Evolutionary conservation across 345 rosid species (phyloP).

Genomic region (Stellera chamaejasme): DNA sequence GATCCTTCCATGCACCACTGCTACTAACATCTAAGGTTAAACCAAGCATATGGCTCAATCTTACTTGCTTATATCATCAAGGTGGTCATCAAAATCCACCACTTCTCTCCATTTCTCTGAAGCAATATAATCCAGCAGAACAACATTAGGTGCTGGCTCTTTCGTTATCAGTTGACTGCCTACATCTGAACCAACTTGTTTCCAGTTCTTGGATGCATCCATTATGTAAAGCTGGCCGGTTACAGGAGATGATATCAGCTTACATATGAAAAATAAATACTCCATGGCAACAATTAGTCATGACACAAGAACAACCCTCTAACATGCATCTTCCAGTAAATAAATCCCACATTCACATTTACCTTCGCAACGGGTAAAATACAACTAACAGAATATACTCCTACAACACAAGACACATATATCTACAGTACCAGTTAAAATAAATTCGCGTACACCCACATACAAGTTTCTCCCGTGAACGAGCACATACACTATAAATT

Average conservation of each 20-base stretch:
- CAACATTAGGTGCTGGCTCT: constrained; percentile 78
- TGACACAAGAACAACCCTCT: too few species aligned
- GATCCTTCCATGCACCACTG: not conserved
- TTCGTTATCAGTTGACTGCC: constrained; percentile 51
- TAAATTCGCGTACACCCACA: too few species aligned
- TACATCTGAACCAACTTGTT: constrained; percentile 54
- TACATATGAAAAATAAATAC: not conserved
- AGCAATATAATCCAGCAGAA: constrained; percentile 61
- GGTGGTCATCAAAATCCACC: constrained; percentile 90
- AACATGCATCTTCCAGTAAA: too few species aligned
- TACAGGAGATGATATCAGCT: not conserved
- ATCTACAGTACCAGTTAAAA: too few species aligned
- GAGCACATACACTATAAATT: too few species aligned
- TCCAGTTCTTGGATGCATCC: constrained; percentile 92
- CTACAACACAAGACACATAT: too few species aligned
- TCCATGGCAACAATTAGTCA: too few species aligned
- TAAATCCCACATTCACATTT: too few species aligned
- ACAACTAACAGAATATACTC: too few species aligned
- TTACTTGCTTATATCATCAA: constrained; percentile 85
- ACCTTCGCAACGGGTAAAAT: too few species aligned
- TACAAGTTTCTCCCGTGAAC: too few species aligned
- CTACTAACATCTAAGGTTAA: not conserved
- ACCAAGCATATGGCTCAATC: constrained; percentile 1
- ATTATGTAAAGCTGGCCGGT: constrained; percentile 56
- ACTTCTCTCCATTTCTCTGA: constrained; percentile 76